A percentile compares a stretch with the other conserved stretches of the same genome.
phyloP scores from a whole-genome alignment of 768 basidiomycete species.

The Podaxis pistillaris region DNA sequence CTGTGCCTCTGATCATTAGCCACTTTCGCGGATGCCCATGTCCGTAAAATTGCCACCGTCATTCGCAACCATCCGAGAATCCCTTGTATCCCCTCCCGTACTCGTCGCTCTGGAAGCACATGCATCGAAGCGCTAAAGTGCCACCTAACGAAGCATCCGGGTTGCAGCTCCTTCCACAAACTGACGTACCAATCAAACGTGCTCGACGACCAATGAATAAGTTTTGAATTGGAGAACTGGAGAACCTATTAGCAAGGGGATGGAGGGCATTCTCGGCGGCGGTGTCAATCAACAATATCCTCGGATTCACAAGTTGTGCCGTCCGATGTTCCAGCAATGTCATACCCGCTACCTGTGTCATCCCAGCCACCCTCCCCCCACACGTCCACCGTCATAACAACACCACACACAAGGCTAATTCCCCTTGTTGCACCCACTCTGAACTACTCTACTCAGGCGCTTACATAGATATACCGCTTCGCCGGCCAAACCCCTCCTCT shows the following conservation, averaged over 20 bases:
- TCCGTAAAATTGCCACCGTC: neutral
- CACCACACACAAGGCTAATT: neutral
- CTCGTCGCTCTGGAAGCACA: neutral
- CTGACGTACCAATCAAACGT: too few relatives aligned
- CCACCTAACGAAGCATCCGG: neutral
- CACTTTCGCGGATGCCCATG: constrained; percentile 6
- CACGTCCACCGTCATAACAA: neutral
- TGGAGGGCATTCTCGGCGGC: neutral
- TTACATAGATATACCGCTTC: constrained; percentile 3
- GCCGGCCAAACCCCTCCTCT: constrained; percentile 6
- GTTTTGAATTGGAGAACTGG: too few relatives aligned
- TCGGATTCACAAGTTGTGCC: neutral
- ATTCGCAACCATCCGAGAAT: neutral
- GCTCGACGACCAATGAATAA: too few relatives aligned
- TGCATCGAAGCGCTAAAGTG: neutral
- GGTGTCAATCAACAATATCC: neutral
- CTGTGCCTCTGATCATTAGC: neutral
- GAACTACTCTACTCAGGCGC: neutral
- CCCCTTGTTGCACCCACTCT: constrained; percentile 1
- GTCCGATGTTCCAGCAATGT: constrained; percentile 10
- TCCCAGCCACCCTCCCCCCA: neutral
- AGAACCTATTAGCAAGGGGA: constrained; percentile 1
- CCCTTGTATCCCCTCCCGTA: constrained; percentile 2
- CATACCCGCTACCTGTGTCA: constrained; percentile 4
- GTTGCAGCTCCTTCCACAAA: neutral